Conservation (phyloP, 108 stramenopile species). For the Thalassiosira profunda region DNA sequence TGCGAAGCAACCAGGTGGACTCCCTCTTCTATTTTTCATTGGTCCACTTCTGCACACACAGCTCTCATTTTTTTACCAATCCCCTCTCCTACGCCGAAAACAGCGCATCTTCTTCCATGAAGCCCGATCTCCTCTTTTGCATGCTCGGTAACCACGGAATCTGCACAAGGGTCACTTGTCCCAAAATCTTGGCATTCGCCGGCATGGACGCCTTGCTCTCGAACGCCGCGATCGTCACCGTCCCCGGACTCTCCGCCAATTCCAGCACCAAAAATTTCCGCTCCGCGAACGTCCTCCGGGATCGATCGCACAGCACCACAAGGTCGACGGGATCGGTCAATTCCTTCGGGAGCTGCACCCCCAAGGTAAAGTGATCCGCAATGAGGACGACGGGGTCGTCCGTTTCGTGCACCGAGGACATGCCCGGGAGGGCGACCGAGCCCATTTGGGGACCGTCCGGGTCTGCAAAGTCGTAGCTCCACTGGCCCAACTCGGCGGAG, state of each 20-base stretch:
- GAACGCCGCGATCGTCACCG: slow-evolving; percentile 71
- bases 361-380: slow-evolving; percentile 74
- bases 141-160: slow-evolving; percentile 91
- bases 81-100: slow-evolving; percentile 47
- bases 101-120: slow-evolving; percentile 86
- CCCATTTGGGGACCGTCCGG: slow-evolving; percentile 93
- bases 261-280: slow-evolving; percentile 80
- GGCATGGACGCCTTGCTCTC: slow-evolving; percentile 62
- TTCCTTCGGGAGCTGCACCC: slow-evolving; percentile 62
- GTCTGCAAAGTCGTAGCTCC: slow-evolving; percentile 90
- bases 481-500: slow-evolving; percentile 75
- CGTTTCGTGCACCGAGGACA: slow-evolving; percentile 54
- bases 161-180: slow-evolving; percentile 80
- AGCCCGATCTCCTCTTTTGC: slow-evolving; percentile 83
- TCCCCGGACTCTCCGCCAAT: slow-evolving; percentile 40
- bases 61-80: too few species aligned
- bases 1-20: too few species aligned
- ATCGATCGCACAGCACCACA: slow-evolving; percentile 78
- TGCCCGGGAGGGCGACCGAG: slow-evolving; percentile 83
- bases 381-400: slow-evolving; percentile 88
- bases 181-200: slow-evolving; percentile 63
- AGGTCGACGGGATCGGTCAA: slow-evolving; percentile 81
- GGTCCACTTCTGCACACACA: too few species aligned
- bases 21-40: too few species aligned
- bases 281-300: slow-evolving; percentile 64